Evolutionary conservation across 2,329 filamentous ascomycete genomes (phyloP).

Genomic region (Fusarium camptoceras): DNA sequence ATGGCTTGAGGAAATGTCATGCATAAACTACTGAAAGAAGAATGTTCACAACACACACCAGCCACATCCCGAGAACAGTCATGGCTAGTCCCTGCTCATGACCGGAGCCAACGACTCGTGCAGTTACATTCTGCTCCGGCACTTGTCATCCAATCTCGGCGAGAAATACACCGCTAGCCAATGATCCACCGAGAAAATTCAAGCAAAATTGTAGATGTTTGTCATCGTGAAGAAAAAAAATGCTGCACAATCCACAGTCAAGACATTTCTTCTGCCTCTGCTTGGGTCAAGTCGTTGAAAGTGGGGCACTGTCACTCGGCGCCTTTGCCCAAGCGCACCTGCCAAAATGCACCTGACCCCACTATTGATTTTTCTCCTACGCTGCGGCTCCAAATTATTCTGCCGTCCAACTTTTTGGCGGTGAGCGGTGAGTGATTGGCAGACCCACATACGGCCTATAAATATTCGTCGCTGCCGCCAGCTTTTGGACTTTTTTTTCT

Average conservation of each 20-base stretch:
- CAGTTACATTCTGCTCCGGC: conserved; percentile 14
- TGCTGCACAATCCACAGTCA: conserved; percentile 13
- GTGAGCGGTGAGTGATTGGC: conserved; percentile 43
- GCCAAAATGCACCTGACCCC: neutral
- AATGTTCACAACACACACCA: neutral
- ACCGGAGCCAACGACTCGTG: conserved; percentile 20
- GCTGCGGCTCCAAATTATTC: conserved; percentile 32
- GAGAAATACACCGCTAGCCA: conserved; percentile 1
- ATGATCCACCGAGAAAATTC: neutral
- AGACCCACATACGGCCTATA: conserved; percentile 37
- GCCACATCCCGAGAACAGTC: neutral
- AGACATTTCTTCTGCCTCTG: neutral
- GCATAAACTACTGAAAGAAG: neutral
- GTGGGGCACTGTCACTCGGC: neutral
- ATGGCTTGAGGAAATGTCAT: too few relatives aligned
- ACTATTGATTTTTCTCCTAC: neutral
- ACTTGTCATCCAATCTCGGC: conserved; percentile 4
- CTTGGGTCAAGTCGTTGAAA: conserved; percentile 7
- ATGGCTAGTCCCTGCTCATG: neutral
- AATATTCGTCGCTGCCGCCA: conserved; percentile 12
- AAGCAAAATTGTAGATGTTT: neutral
- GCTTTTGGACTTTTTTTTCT: conserved; percentile 54
- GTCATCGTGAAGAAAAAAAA: conserved; percentile 4
- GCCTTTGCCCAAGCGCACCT: neutral
- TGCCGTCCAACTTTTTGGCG: conserved; percentile 52